These are phyloP conservation scores for Camellia lanceoleosa DNA, from an alignment of 148 eudicot genomes.

Conservation along the genomic window DNA sequence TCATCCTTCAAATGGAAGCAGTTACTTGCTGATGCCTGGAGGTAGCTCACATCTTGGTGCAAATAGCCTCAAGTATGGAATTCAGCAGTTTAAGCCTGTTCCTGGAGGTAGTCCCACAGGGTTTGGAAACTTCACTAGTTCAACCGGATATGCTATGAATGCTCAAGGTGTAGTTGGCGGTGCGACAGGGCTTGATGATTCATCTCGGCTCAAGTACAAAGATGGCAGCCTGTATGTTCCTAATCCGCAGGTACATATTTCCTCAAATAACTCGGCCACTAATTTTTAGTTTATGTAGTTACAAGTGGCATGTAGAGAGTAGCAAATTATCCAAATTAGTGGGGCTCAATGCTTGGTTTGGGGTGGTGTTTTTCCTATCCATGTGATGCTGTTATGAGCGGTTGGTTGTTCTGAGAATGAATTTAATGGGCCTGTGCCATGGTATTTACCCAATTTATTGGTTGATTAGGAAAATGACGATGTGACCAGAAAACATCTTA, in stretches of 20 bases:
- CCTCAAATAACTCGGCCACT: background rate
- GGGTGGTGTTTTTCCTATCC: background rate
- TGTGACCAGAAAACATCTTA: background rate
- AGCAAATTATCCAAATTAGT: background rate
- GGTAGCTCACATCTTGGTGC: slow-evolving; percentile 67
- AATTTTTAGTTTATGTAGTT: background rate
- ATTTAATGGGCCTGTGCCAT: background rate
- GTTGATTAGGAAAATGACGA: background rate
- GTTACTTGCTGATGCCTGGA: slow-evolving; percentile 84
- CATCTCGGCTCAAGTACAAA: slow-evolving; percentile 79
- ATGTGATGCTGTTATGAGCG: background rate
- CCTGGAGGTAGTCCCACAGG: slow-evolving; percentile 67
- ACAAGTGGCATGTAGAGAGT: background rate
- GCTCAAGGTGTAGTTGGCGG: slow-evolving; percentile 76
- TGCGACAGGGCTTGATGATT: slow-evolving; percentile 70
- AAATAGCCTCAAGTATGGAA: slow-evolving; percentile 65
- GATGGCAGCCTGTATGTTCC: slow-evolving; percentile 73
- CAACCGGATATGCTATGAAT: slow-evolving; percentile 76
- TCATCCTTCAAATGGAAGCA: slow-evolving; percentile 82
- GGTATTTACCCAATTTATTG: background rate
- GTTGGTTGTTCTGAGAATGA: background rate
- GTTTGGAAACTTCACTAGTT: slow-evolving; percentile 60
- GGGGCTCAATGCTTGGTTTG: background rate
- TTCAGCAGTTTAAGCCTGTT: slow-evolving; percentile 83
- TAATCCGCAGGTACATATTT: slow-evolving; percentile 65